A percentile compares a stretch with the other conserved stretches of the same genome.
phyloP scores from a whole-genome alignment of 768 basidiomycete species.

The Roridomyces roridus region DNA sequence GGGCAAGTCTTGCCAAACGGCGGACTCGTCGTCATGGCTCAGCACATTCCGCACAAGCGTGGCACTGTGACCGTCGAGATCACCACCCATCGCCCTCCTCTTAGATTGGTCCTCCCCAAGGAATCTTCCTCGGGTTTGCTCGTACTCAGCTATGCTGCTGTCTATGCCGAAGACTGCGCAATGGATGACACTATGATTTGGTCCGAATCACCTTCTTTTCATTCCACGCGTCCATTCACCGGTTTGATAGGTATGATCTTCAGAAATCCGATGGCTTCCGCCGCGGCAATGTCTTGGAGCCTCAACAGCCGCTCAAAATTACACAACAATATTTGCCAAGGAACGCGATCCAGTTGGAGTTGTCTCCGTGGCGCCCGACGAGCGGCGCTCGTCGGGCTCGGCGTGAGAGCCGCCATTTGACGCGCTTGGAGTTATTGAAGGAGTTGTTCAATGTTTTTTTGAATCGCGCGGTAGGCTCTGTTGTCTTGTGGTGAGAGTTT shows the following conservation, averaged over 20 bases:
- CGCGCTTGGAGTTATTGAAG: slow-evolving; percentile 30
- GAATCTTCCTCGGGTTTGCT: slow-evolving; percentile 25
- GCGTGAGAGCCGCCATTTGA: slow-evolving; percentile 28
- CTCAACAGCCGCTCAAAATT: no score
- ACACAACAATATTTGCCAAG: no score
- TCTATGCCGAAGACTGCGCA: neutral
- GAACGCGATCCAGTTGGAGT: neutral
- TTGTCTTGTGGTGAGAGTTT: no score
- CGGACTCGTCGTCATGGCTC: slow-evolving; percentile 21
- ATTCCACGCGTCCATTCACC: neutral
- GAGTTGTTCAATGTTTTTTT: slow-evolving; percentile 36
- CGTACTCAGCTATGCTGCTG: slow-evolving; percentile 25
- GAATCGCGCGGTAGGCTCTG: slow-evolving; percentile 30
- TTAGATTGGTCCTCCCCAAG: slow-evolving; percentile 13
- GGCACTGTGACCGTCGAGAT: no score
- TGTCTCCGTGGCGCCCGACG: slow-evolving; percentile 2
- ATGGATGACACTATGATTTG: slow-evolving; percentile 28
- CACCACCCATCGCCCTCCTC: no score
- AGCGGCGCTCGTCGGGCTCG: slow-evolving; percentile 2
- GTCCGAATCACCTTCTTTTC: slow-evolving; percentile 4
- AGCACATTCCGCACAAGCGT: slow-evolving; percentile 16
- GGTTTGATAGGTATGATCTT: slow-evolving; percentile 21
- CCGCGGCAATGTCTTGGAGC: neutral
- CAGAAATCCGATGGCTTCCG: slow-evolving; percentile 12
- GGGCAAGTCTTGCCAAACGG: slow-evolving; percentile 10